Base-by-base conservation (phyloP, 306 rosid genomes). In the Trifolium fragiferum region DNA sequence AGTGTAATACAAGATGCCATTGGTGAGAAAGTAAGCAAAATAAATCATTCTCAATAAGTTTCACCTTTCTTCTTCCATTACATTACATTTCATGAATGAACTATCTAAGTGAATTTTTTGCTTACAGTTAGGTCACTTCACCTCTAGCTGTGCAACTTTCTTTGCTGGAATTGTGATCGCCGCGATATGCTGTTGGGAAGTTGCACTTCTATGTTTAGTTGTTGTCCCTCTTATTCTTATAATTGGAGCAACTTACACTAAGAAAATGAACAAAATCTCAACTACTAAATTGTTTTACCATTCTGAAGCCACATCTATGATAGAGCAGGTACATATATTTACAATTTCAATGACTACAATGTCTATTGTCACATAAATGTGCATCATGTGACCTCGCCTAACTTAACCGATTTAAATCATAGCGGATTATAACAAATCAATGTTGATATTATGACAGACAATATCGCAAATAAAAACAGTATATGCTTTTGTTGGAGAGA, bases 401-500 rank as follows among this genome's bases (percentile, higher is more conserved):
- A 46, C 54, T 38, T 18, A 40, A 71, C 27, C 25, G 23, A 51
- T 9, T 70, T 46, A 55, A 33, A 37, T 30, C 27, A 47, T 43
- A 12, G 33, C 53, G 46, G 18, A 49, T 53, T 47, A 63, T 50
- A 66, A 70, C 65, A 50, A 80, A 57, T n/a, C 55, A 74, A 20
- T 70, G 64, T 35, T 69, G 64, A 55, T 35, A 55, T 65, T 66
- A 70, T 57, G 16, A 12, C 90, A 90, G 98, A 84, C 94, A 19
- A 84, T 90, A 83, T 89, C 94, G 74, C 96, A 92, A 40, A 92
- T 90, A 66, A 88, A 85, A 81, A 89, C 96, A 62, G 98, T 92
- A 18, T 92, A 92, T 75, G 92, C 96, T 66, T 92, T 92, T 80
- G 91, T 83, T 74, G 98, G 98, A 59, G 98, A 93, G 83, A 67